A percentile compares a stretch with the other conserved stretches of the same genome.
phyloP scores from a whole-genome alignment of 805 yeast genomes.

The Lachancea meyersii region DNA sequence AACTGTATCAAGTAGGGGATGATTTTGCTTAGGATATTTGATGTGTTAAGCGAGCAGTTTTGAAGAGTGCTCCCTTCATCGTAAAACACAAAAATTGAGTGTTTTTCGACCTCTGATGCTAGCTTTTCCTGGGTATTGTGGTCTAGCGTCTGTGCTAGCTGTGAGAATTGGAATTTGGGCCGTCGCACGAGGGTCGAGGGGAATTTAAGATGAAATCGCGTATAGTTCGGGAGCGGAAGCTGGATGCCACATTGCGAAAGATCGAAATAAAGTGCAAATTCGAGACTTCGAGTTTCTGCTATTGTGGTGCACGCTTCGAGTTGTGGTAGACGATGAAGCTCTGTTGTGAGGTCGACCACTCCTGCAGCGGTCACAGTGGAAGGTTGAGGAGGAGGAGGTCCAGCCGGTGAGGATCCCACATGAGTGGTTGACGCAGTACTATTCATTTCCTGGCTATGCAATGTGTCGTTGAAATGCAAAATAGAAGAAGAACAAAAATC shows the following conservation, averaged over 20 bases:
- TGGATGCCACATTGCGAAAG: constrained; percentile 20
- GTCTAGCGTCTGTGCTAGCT: constrained; percentile 21
- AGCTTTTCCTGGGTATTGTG: constrained; percentile 12
- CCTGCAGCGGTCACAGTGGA: background rate
- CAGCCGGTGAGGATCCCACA: background rate
- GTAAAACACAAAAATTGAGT: constrained; percentile 21
- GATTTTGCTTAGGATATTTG: constrained; percentile 23
- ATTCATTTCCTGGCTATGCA: background rate
- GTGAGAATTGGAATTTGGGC: constrained; percentile 26
- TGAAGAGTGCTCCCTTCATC: constrained; percentile 23
- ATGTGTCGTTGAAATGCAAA: background rate
- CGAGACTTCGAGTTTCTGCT: constrained; percentile 2
- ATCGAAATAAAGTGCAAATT: constrained; percentile 18
- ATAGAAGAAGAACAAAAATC: no score
- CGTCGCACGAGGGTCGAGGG: constrained; percentile 32
- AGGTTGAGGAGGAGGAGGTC: background rate
- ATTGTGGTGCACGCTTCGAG: constrained; percentile 1
- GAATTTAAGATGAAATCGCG: constrained; percentile 25
- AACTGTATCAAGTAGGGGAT: constrained; percentile 8
- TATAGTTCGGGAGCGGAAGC: constrained; percentile 13
- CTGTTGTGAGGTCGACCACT: constrained; percentile 3
- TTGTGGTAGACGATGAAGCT: background rate
- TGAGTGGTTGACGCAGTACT: background rate
- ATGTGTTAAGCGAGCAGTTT: constrained; percentile 23
- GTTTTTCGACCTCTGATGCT: constrained; percentile 15